phyloP scores from a whole-genome alignment of 805 yeast genomes.

The Metschnikowia peoriensis region DNA sequence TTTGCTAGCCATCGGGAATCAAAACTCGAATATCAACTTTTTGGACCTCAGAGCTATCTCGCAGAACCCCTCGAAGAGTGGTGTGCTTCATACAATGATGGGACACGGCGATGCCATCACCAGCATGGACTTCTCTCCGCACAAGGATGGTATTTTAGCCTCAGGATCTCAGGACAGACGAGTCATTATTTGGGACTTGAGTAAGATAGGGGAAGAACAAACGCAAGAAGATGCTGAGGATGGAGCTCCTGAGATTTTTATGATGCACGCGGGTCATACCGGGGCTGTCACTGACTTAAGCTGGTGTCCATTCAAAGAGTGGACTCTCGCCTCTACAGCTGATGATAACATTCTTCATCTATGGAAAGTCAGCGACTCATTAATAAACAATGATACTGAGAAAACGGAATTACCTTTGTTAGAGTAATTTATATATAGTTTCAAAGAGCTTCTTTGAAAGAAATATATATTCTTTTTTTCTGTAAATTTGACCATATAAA shows the following conservation, averaged over 20 bases:
- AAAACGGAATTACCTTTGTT: slow-evolving; percentile 20
- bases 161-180: slow-evolving; percentile 78
- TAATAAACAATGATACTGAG: slow-evolving; percentile 21
- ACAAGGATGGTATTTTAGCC: slow-evolving; percentile 71
- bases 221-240: slow-evolving; percentile 86
- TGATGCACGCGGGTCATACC: slow-evolving; percentile 94
- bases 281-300: slow-evolving; percentile 71
- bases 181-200: slow-evolving; percentile 77
- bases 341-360: slow-evolving; percentile 61
- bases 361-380: slow-evolving; percentile 48
- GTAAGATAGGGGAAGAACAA: slow-evolving; percentile 80
- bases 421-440: slow-evolving; percentile 19
- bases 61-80: slow-evolving; percentile 9
- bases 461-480: background rate
- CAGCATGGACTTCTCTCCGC: slow-evolving; percentile 73
- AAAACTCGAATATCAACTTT: slow-evolving; percentile 63
- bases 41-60: slow-evolving; percentile 51
- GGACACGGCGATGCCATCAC: slow-evolving; percentile 78
- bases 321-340: slow-evolving; percentile 68
- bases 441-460: background rate
- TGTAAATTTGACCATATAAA: background rate
- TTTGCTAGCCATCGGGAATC: slow-evolving; percentile 66
- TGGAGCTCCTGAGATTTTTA: slow-evolving; percentile 82
- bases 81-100: slow-evolving; percentile 66
- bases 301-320: slow-evolving; percentile 69